phyloP scores from a whole-genome alignment of 1,284 basidiomycete genomes.

The Ustilago tritici region DNA sequence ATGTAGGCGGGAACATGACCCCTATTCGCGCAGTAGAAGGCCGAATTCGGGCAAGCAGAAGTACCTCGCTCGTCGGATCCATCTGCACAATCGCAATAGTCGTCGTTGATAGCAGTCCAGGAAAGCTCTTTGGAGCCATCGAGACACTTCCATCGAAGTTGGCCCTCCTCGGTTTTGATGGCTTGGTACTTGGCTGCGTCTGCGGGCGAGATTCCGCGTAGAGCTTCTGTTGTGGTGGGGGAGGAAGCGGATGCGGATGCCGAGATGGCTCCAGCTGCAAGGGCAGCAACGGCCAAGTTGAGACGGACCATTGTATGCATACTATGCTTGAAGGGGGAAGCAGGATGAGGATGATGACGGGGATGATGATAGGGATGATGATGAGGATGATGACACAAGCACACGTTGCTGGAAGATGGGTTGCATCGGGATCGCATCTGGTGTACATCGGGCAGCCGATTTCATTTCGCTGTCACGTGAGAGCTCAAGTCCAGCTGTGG shows the following conservation, averaged over 20 bases:
- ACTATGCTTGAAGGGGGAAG: background rate
- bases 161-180: constrained; percentile 17
- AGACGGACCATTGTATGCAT: constrained; percentile 34
- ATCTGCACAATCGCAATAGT: constrained; percentile 93
- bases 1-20: constrained; percentile 87
- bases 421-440: background rate
- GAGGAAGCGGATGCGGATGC: constrained; percentile 25
- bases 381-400: background rate
- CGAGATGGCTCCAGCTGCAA: constrained; percentile 28
- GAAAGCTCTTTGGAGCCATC: constrained; percentile 69
- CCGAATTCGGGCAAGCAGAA: constrained; percentile 80
- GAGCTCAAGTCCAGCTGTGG: too few relatives aligned
- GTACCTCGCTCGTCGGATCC: constrained; percentile 95
- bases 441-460: background rate
- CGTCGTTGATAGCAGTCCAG: constrained; percentile 87
- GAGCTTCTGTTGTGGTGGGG: background rate
- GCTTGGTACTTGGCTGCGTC: constrained; percentile 33
- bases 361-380: too few relatives aligned
- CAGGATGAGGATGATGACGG: background rate
- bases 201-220: constrained; percentile 33
- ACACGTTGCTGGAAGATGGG: background rate
- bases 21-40: constrained; percentile 88
- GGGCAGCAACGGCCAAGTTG: constrained; percentile 30
- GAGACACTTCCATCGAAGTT: constrained; percentile 57
- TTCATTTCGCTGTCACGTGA: background rate